Evolutionary conservation across 768 basidiomycete species (phyloP), one percentile per base, ranked within the genome.

Genomic region (Cubamyces lactineus): DNA sequence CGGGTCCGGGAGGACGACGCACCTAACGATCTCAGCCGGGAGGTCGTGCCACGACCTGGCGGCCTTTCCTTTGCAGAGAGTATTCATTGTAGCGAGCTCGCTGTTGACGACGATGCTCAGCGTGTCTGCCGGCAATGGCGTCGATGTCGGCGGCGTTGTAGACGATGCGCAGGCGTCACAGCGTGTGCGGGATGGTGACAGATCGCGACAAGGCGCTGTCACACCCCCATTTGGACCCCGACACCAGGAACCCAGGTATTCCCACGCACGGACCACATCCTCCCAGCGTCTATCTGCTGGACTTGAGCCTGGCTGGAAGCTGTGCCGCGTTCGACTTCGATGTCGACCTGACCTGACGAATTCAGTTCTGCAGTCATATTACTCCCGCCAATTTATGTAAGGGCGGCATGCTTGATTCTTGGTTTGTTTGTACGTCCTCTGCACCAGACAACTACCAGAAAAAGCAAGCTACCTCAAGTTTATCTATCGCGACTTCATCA

Each of bases 1-100:
- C 53, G 47, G 54, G 49, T 38, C 45, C 40, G 42, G 58, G 57
- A 39, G 11, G 15, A 62, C 53, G 38, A 24, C 81, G 70, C 68
- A 84, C 86, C 81, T 81, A 72, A 88, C 74, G 67, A 88, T 80
- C 69, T 88, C 86, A 54, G 79, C 77, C 0, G 86, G 86, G 21
- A 87, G 72, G 64, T 86, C 80, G n/a, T 79, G 79, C 86, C 86
- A 87, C 19, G 84, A 85, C 71, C 84, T 72, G 6, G 82, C 79
- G 19, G 75, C 74, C 70, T 87, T 87, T 55, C 86, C 86, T 67
- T 87, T 87, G 74, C 81, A 84, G 17, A 49, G 16, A n/a, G 19
- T 48, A 40, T 46, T 53, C 58, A 59, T 64, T 19, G 53, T 13
- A n/a, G 17, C 7, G 42, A 17, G 39, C 17, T 21, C 39, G 55